Evolutionary conservation across 2,329 filamentous ascomycete genomes (phyloP).

Genomic region (Arthroderma sp.): DNA sequence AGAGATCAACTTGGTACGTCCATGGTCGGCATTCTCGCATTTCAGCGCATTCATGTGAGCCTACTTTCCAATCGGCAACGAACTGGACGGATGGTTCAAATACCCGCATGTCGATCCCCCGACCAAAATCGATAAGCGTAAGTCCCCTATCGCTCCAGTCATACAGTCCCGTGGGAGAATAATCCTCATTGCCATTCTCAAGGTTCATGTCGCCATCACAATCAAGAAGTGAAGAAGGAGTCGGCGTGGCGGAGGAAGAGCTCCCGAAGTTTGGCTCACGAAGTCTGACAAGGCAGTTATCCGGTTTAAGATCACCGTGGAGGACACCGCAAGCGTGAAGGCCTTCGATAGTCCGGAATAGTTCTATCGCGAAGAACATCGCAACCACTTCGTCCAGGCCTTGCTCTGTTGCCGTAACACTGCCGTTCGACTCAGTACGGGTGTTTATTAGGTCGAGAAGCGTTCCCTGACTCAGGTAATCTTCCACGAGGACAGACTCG

Average conservation of each 20-base stretch:
- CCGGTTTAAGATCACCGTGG: conserved; percentile 88
- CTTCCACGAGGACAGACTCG: conserved; percentile 79
- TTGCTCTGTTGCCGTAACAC: conserved; percentile 36
- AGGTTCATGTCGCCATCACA: conserved; percentile 13
- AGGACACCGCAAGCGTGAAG: conserved; percentile 68
- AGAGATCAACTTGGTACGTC: conserved; percentile 97
- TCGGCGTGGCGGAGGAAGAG: conserved; percentile 7
- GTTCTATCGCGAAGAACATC: conserved; percentile 91
- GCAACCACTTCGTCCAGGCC: conserved; percentile 81
- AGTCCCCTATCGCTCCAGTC: conserved; percentile 75
- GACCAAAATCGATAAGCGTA: conserved; percentile 84
- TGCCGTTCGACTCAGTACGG: conserved; percentile 47
- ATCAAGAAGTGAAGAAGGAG: conserved; percentile 9
- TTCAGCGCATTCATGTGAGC: conserved; percentile 78
- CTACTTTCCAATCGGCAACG: conserved; percentile 89
- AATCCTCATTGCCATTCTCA: conserved; percentile 37
- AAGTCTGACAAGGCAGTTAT: conserved; percentile 86
- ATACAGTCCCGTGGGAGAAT: conserved; percentile 56
- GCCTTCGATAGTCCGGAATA: conserved; percentile 78
- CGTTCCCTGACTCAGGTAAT: conserved; percentile 79
- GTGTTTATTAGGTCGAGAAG: conserved; percentile 89
- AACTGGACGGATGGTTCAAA: conserved; percentile 71
- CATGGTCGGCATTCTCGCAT: conserved; percentile 88
- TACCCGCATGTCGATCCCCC: conserved; percentile 81
- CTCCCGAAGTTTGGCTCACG: conserved; percentile 42